phyloP scores from a whole-genome alignment of 164 flowering plant species.

The Litsea cubeba region DNA sequence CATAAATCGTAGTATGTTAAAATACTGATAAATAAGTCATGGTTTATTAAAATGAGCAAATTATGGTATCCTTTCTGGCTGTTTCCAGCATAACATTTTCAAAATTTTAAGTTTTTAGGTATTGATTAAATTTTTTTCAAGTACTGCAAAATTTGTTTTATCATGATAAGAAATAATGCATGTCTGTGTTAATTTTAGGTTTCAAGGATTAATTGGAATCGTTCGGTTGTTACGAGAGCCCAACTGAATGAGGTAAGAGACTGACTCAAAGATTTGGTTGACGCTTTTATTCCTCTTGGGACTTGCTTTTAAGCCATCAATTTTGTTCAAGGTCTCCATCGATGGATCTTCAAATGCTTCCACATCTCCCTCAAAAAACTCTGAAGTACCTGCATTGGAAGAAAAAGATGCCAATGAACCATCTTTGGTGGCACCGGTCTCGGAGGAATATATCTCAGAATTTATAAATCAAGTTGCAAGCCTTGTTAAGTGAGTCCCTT shows the following conservation, averaged over 20 bases:
- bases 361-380: constrained; percentile 21
- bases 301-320: constrained; percentile 25
- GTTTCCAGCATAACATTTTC: too few relatives aligned
- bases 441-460: constrained; percentile 52
- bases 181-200: constrained; percentile 21
- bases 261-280: constrained; percentile 22
- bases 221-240: constrained; percentile 35
- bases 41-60: too few relatives aligned
- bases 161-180: background rate
- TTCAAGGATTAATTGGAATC: constrained; percentile 24
- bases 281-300: constrained; percentile 19
- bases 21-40: too few relatives aligned
- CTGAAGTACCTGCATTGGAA: constrained; percentile 21
- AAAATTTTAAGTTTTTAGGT: too few relatives aligned
- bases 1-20: too few relatives aligned
- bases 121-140: background rate
- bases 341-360: constrained; percentile 44
- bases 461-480: constrained; percentile 58
- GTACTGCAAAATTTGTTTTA: background rate
- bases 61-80: too few relatives aligned
- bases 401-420: constrained; percentile 28
- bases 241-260: constrained; percentile 53
- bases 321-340: constrained; percentile 47
- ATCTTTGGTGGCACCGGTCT: constrained; percentile 28
- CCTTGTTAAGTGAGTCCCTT: constrained; percentile 46